Conservation (phyloP, 1,284 basidiomycete species). For the Stereum hirsutum region DNA sequence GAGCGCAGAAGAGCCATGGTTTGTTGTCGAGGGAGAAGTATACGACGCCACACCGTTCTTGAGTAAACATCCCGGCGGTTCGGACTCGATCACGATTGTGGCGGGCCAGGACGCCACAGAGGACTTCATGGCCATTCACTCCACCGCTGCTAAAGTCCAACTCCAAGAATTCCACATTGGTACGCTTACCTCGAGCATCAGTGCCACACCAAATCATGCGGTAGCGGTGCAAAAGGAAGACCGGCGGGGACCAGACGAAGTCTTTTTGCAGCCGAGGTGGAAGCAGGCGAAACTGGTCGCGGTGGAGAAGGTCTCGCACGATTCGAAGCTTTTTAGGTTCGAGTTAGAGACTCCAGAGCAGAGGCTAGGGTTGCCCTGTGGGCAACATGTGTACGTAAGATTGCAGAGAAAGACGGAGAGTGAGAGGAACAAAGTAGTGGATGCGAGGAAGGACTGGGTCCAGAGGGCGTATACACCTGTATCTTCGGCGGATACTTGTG, state of each 20-base stretch:
- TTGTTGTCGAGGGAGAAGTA: slow-evolving; percentile 48
- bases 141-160: slow-evolving; percentile 37
- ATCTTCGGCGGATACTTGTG: neutral
- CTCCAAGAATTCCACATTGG: slow-evolving; percentile 30
- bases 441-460: neutral
- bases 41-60: slow-evolving; percentile 45
- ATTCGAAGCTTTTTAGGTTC: slow-evolving; percentile 48
- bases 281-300: slow-evolving; percentile 7
- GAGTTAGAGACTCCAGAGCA: slow-evolving; percentile 34
- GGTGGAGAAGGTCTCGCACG: slow-evolving; percentile 32
- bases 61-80: slow-evolving; percentile 55
- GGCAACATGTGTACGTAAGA: slow-evolving; percentile 55
- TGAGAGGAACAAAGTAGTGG: neutral
- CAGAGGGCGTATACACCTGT: neutral
- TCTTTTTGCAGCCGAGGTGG: neutral
- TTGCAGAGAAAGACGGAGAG: slow-evolving; percentile 24
- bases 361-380: slow-evolving; percentile 48
- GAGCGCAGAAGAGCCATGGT: slow-evolving; percentile 41
- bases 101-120: slow-evolving; percentile 59
- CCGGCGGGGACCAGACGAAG: neutral
- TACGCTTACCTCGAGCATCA: slow-evolving; percentile 8
- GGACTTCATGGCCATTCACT: slow-evolving; percentile 54
- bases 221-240: neutral
- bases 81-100: slow-evolving; percentile 47
- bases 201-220: slow-evolving; percentile 11